Percentiles rank a stretch among this genome's conserved stretches.
These are phyloP conservation scores for Xerophyta viscosa DNA, from an alignment of 106 monocot genomes.

Conservation along the genomic window DNA sequence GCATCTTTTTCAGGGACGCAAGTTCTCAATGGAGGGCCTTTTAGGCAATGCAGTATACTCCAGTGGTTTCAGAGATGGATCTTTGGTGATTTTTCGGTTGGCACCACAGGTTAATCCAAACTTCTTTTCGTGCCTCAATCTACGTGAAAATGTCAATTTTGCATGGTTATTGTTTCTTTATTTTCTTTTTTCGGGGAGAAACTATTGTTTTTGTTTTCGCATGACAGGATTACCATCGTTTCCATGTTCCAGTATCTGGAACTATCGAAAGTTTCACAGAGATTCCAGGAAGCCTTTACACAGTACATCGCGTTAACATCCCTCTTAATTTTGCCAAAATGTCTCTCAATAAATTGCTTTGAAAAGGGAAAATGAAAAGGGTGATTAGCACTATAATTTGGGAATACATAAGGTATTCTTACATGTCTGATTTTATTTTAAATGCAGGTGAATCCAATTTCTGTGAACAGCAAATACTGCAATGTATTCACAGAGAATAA, in stretches of 20 bases:
- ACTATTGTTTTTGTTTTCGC: too few species aligned
- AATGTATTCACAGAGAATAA: slow-evolving; percentile 87
- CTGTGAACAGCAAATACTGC: slow-evolving; percentile 75
- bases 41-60: slow-evolving; percentile 30
- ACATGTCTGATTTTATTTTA: too few species aligned
- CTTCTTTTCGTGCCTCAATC: background rate
- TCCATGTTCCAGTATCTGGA: slow-evolving; percentile 77
- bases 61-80: slow-evolving; percentile 30
- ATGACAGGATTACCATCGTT: slow-evolving; percentile 73
- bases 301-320: too few species aligned
- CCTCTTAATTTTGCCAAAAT: too few species aligned
- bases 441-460: slow-evolving; percentile 67
- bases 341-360: too few species aligned
- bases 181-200: slow-evolving; percentile 10
- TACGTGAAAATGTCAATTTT: background rate
- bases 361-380: too few species aligned
- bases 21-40: slow-evolving; percentile 70
- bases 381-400: too few species aligned
- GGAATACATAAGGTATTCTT: background rate
- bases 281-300: slow-evolving; percentile 62
- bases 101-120: slow-evolving; percentile 55
- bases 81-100: slow-evolving; percentile 69
- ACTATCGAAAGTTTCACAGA: slow-evolving; percentile 47
- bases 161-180: background rate
- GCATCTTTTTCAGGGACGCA: slow-evolving; percentile 59